These are phyloP conservation scores for Macrolepiota fuliginosa DNA, from an alignment of 768 basidiomycete genomes.

Conservation along the genomic window DNA sequence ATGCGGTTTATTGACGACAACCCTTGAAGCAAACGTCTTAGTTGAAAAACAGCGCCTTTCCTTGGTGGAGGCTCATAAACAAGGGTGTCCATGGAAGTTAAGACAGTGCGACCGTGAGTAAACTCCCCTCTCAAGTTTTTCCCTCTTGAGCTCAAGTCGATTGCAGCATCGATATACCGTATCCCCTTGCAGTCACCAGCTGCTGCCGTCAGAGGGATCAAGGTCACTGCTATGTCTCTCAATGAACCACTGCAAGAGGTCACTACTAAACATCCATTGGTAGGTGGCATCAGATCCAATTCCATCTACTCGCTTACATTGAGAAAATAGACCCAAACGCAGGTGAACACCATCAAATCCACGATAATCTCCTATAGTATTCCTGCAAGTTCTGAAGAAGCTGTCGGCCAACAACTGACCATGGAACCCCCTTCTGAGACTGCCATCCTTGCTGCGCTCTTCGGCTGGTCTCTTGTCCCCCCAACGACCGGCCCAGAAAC, in stretches of 20 bases:
- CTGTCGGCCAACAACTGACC: slow-evolving; percentile 17
- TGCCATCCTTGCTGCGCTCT: slow-evolving; percentile 43
- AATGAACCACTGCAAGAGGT: slow-evolving; percentile 52
- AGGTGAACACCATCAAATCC: slow-evolving; percentile 50
- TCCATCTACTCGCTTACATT: neutral
- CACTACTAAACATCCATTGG: slow-evolving; percentile 70
- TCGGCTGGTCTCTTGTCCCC: slow-evolving; percentile 49
- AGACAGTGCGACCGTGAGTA: slow-evolving; percentile 76
- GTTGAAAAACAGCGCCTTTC: slow-evolving; percentile 70
- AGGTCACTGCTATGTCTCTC: slow-evolving; percentile 48
- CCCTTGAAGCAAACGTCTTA: slow-evolving; percentile 55
- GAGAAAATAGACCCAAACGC: slow-evolving; percentile 48
- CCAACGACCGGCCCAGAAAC: slow-evolving; percentile 22
- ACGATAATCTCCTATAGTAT: slow-evolving; percentile 39
- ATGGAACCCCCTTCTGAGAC: slow-evolving; percentile 32
- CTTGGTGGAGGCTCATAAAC: slow-evolving; percentile 71
- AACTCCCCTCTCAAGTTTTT: neutral
- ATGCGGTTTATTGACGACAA: neutral
- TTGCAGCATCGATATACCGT: slow-evolving; percentile 65
- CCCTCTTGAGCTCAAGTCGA: neutral
- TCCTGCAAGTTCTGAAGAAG: slow-evolving; percentile 14
- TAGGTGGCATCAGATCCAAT: slow-evolving; percentile 29
- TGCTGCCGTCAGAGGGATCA: slow-evolving; percentile 61
- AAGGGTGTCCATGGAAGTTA: slow-evolving; percentile 81
- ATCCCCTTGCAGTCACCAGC: slow-evolving; percentile 68